Conservation (phyloP, 768 basidiomycete genomes). For the Rhodotorula toruloides region DNA sequence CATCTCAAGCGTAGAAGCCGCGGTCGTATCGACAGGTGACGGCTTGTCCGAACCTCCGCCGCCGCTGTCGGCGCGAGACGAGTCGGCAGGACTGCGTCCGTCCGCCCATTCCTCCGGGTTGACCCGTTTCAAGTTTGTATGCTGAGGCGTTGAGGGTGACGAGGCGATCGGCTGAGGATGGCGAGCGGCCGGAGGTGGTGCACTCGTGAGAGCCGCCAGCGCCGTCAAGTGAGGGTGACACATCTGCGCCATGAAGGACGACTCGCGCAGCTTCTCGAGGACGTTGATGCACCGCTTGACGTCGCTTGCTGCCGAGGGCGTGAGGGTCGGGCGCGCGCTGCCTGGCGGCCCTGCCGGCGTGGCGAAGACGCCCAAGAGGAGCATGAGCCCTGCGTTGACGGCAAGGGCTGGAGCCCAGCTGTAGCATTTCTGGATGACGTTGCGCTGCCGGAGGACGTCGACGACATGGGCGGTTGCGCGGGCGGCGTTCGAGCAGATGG, state of each 20-base stretch:
- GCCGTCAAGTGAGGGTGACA: slow-evolving; percentile 7
- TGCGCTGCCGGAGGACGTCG: slow-evolving; percentile 55
- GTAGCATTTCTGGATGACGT: slow-evolving; percentile 24
- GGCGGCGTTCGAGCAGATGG: slow-evolving; percentile 76
- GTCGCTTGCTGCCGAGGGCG: slow-evolving; percentile 56
- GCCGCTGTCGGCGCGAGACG: background rate
- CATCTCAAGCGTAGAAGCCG: background rate
- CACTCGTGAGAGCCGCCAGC: slow-evolving; percentile 1
- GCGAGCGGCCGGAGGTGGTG: background rate
- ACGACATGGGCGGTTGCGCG: slow-evolving; percentile 67
- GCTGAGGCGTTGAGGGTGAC: background rate
- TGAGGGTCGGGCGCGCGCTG: slow-evolving; percentile 9
- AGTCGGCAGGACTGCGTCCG: slow-evolving; percentile 1
- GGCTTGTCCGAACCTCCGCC: background rate
- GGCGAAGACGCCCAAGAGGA: slow-evolving; percentile 62
- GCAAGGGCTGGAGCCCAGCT: slow-evolving; percentile 33
- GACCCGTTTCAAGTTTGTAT: slow-evolving; percentile 10
- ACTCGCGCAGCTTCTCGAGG: slow-evolving; percentile 48
- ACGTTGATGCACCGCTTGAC: slow-evolving; percentile 59
- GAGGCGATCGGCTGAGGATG: background rate
- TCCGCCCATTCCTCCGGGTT: slow-evolving; percentile 18
- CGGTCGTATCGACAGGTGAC: background rate
- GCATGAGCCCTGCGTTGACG: slow-evolving; percentile 56
- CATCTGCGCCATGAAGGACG: slow-evolving; percentile 13
- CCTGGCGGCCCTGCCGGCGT: slow-evolving; percentile 49